Evolutionary conservation across 2,329 filamentous ascomycete genomes (phyloP).

Genomic region (Berkeleyomyces rouxiae): DNA sequence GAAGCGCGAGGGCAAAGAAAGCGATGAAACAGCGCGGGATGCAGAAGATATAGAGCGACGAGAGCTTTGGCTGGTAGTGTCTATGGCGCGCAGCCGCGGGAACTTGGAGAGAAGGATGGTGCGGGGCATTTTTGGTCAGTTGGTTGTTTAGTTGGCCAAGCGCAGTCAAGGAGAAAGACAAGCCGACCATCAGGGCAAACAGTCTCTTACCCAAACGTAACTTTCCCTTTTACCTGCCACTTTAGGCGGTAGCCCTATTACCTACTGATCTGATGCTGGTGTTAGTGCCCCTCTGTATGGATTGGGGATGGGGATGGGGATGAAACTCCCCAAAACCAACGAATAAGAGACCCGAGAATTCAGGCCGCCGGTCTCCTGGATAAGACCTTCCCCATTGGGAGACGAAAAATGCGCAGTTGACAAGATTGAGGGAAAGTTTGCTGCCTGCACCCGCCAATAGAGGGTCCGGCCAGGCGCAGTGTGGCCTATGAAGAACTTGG

Average conservation of each 20-base stretch:
- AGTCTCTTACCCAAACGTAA: background rate
- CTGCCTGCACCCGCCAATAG: background rate
- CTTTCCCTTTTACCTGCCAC: background rate
- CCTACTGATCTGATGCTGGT: background rate
- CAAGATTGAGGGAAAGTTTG: background rate
- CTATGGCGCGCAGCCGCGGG: slow-evolving; percentile 5
- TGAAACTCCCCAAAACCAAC: background rate
- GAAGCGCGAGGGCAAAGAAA: slow-evolving; percentile 13
- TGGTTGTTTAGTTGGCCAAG: no score
- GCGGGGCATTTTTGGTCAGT: slow-evolving; percentile 27
- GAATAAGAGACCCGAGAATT: background rate
- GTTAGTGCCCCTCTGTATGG: background rate
- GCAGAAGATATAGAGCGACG: slow-evolving; percentile 9
- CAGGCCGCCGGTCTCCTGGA: background rate
- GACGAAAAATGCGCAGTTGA: background rate
- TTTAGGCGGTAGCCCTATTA: background rate
- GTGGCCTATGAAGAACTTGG: background rate
- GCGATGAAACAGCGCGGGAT: slow-evolving; percentile 11
- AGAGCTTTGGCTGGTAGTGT: slow-evolving; percentile 1
- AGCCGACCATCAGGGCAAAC: background rate
- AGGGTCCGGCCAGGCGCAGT: background rate
- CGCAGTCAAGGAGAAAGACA: background rate
- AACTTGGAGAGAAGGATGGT: slow-evolving; percentile 21
- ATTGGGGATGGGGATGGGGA: background rate
- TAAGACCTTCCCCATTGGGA: background rate